These are phyloP conservation scores for Ochromonas danica DNA, from an alignment of 108 stramenopile species.

Conservation along the genomic window DNA sequence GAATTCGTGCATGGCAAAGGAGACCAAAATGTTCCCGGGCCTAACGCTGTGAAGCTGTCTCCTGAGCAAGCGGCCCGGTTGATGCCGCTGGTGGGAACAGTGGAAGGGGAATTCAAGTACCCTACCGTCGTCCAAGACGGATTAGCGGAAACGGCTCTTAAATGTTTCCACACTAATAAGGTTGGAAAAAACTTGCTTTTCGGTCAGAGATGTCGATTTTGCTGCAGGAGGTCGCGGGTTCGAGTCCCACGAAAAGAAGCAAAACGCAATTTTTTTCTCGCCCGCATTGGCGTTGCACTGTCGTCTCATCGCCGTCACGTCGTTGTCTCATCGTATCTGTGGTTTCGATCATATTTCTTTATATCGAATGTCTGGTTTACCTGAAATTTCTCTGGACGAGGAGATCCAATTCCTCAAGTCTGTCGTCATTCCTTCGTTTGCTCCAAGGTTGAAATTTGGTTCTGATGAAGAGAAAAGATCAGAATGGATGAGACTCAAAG, in stretches of 20 bases:
- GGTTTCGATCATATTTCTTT: conserved; percentile 17
- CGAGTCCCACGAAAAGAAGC: too few relatives aligned
- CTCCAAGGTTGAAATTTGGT: conserved; percentile 15
- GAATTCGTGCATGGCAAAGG: not conserved
- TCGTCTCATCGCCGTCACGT: conserved; percentile 13
- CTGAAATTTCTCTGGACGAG: conserved; percentile 15
- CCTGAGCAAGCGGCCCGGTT: not conserved
- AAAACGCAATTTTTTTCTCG: too few relatives aligned
- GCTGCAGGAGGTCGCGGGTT: too few relatives aligned
- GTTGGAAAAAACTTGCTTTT: too few relatives aligned
- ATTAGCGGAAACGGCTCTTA: too few relatives aligned
- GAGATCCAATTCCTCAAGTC: conserved; percentile 15
- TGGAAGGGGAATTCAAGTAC: not conserved
- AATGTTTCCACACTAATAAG: too few relatives aligned
- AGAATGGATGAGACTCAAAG: conserved; percentile 15
- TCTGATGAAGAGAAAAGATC: conserved; percentile 16
- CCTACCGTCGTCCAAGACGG: too few relatives aligned
- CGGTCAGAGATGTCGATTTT: too few relatives aligned
- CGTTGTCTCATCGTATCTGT: conserved; percentile 15
- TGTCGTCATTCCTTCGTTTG: conserved; percentile 15
- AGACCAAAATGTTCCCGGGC: not conserved
- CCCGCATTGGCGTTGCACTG: conserved; percentile 12
- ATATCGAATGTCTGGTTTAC: conserved; percentile 16
- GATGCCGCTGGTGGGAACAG: not conserved
- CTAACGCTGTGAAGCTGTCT: not conserved